These are phyloP conservation scores for Medicago ruthenica DNA, from an alignment of 306 rosid genomes.

Conservation along the genomic window DNA sequence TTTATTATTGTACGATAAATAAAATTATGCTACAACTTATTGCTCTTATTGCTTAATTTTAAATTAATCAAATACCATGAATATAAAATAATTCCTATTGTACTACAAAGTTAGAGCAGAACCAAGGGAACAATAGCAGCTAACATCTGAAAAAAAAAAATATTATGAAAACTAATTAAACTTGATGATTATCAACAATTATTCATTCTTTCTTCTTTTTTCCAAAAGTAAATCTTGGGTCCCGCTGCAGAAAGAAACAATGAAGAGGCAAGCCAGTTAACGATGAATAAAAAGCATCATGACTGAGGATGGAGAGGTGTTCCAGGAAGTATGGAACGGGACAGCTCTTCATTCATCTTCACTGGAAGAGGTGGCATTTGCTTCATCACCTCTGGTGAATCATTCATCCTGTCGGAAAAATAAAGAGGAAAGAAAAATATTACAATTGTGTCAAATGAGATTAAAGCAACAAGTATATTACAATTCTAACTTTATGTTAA, in stretches of 20 bases:
- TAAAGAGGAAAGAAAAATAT: not conserved
- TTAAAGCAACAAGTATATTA: not conserved
- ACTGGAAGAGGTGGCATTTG: conserved; percentile 95
- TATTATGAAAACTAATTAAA: conserved; percentile 43
- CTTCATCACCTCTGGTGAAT: conserved; percentile 90
- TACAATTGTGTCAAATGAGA: not conserved
- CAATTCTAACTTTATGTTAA: no score
- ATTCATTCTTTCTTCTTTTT: conserved; percentile 41
- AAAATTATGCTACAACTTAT: conserved; percentile 47
- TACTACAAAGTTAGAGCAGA: conserved; percentile 50
- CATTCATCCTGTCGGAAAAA: conserved; percentile 57
- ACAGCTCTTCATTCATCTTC: conserved; percentile 89
- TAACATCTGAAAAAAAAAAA: conserved; percentile 35
- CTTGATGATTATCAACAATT: conserved; percentile 47
- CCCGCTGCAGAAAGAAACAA: conserved; percentile 39
- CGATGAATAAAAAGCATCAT: conserved; percentile 46
- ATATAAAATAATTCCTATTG: conserved; percentile 56
- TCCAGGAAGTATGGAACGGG: conserved; percentile 75
- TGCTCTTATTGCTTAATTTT: conserved; percentile 51
- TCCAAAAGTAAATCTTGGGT: conserved; percentile 44
- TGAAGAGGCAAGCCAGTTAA: conserved; percentile 40
- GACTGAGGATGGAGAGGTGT: conserved; percentile 63
- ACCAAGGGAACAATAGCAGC: conserved; percentile 40
- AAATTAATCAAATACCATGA: conserved; percentile 45
- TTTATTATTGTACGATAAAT: conserved; percentile 27